These are phyloP conservation scores for Setomelanomma holmii DNA, from an alignment of 2,329 filamentous ascomycete genomes.

Conservation along the genomic window DNA sequence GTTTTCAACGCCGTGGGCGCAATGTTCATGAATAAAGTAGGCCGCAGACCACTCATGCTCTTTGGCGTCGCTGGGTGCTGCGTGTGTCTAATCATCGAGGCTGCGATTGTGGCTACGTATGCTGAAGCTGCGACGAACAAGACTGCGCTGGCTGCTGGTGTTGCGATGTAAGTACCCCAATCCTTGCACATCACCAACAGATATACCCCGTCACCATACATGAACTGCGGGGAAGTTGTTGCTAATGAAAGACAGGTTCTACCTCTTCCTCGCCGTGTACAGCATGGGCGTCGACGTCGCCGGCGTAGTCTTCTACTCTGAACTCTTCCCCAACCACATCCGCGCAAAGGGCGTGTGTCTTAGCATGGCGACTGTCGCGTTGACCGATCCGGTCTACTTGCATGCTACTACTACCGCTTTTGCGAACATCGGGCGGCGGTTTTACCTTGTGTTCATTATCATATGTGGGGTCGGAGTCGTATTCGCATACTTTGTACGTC, in stretches of 20 bases:
- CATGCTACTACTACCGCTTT: slow-evolving; percentile 42
- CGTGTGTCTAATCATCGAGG: slow-evolving; percentile 30
- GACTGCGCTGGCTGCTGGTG: slow-evolving; percentile 25
- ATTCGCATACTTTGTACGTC: slow-evolving; percentile 20
- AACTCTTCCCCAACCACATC: slow-evolving; percentile 30
- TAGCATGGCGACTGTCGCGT: slow-evolving; percentile 33
- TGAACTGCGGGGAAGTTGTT: no score
- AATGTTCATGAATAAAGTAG: slow-evolving; percentile 22
- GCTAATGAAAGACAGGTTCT: slow-evolving; percentile 19
- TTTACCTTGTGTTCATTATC: slow-evolving; percentile 40
- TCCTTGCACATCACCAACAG: no score
- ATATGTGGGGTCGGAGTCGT: slow-evolving; percentile 22
- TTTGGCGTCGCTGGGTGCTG: slow-evolving; percentile 30
- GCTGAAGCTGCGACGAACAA: slow-evolving; percentile 32
- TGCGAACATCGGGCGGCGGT: slow-evolving; percentile 40
- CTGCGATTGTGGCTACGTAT: slow-evolving; percentile 30
- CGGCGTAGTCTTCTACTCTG: slow-evolving; percentile 26
- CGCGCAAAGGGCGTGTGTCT: slow-evolving; percentile 33
- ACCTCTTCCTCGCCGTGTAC: slow-evolving; percentile 31
- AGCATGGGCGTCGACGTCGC: slow-evolving; percentile 30
- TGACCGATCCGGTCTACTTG: slow-evolving; percentile 47
- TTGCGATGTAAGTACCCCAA: slow-evolving; percentile 14
- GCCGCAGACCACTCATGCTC: slow-evolving; percentile 28
- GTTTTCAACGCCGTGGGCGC: slow-evolving; percentile 27
- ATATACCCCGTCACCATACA: neutral